Conservation (phyloP, 1,284 basidiomycete species). For the Fomes fomentarius region DNA sequence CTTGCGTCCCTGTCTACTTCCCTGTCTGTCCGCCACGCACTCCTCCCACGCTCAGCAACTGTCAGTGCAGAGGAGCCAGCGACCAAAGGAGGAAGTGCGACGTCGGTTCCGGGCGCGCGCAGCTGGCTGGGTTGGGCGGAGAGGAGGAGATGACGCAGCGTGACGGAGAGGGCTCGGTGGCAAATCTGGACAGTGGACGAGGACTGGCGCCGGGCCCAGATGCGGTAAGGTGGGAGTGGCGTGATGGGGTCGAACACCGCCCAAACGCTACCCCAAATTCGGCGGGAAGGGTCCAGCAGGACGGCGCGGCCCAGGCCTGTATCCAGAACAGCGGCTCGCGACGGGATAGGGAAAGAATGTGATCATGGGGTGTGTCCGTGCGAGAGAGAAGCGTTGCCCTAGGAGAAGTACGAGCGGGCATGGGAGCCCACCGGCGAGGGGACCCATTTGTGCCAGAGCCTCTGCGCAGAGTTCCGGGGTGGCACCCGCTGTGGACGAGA, state of each 20-base stretch:
- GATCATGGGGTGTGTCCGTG: slow-evolving; percentile 24
- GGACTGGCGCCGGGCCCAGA: slow-evolving; percentile 11
- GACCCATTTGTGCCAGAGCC: not conserved
- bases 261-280: slow-evolving; percentile 21
- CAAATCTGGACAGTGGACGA: slow-evolving; percentile 13
- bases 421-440: slow-evolving; percentile 15
- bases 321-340: slow-evolving; percentile 17
- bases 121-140: not conserved
- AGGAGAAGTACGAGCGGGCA: slow-evolving; percentile 15
- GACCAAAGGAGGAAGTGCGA: not conserved
- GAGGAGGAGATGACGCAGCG: slow-evolving; percentile 12
- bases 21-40: not conserved
- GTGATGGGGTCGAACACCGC: slow-evolving; percentile 25
- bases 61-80: too few species aligned
- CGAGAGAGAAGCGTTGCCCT: slow-evolving; percentile 23
- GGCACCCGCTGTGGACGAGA: not conserved
- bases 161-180: slow-evolving; percentile 12
- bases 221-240: slow-evolving; percentile 22
- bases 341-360: slow-evolving; percentile 23
- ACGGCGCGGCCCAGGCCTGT: slow-evolving; percentile 14
- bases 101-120: not conserved
- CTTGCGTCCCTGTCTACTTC: not conserved
- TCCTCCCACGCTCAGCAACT: too few species aligned
- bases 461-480: not conserved
- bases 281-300: slow-evolving; percentile 16